Percentiles rank a stretch among this genome's conserved stretches.
These are phyloP conservation scores for Phylloporus sp. DNA, from an alignment of 768 basidiomycete genomes.

Conservation along the genomic window DNA sequence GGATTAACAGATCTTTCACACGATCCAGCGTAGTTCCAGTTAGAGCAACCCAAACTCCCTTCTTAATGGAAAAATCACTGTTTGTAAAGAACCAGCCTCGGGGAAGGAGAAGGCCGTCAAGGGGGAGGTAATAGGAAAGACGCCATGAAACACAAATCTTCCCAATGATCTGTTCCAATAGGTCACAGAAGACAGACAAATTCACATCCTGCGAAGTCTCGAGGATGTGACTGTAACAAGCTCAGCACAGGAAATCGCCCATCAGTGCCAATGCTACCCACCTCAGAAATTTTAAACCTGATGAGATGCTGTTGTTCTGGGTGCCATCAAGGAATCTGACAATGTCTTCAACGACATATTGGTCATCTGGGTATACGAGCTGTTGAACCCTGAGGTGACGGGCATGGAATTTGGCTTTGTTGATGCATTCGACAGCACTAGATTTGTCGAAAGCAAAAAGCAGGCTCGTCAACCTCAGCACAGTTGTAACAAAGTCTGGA, in stretches of 20 bases:
- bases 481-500: conserved; percentile 29
- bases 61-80: conserved; percentile 11
- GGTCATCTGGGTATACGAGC: conserved; percentile 13
- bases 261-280: conserved; percentile 18
- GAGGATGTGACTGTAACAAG: conserved; percentile 42
- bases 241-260: conserved; percentile 24
- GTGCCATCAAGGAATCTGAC: conserved; percentile 28
- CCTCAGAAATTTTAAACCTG: conserved; percentile 40
- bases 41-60: conserved; percentile 37
- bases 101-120: conserved; percentile 52
- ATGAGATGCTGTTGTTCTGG: conserved; percentile 22
- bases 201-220: conserved; percentile 37
- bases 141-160: conserved; percentile 36
- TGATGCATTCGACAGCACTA: conserved; percentile 34
- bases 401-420: conserved; percentile 28
- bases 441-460: conserved; percentile 36
- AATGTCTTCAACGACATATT: conserved; percentile 33
- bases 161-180: conserved; percentile 47
- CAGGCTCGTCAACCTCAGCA: conserved; percentile 37
- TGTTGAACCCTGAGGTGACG: neutral
- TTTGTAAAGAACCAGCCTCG: conserved; percentile 44
- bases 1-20: conserved; percentile 26
- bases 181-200: conserved; percentile 46
- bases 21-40: conserved; percentile 25
- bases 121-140: conserved; percentile 11